Base-by-base conservation (phyloP, 2,329 filamentous ascomycete species). In the Cladophialophora bantiana region DNA sequence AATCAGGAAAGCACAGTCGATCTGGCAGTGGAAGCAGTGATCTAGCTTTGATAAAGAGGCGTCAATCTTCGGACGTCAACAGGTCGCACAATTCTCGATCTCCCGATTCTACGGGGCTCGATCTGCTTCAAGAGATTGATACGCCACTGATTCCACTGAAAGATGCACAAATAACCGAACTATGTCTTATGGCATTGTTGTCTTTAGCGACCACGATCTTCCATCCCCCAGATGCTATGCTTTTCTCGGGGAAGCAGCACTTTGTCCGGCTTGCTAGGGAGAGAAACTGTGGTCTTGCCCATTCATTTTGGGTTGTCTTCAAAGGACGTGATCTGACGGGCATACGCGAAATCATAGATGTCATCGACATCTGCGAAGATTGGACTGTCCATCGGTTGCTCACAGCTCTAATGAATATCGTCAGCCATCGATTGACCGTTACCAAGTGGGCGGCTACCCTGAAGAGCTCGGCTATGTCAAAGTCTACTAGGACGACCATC, bases 361-460 rank as follows among this genome's bases (percentile, higher is more conserved):
- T 64, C 18, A 66, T 68, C 50, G 69, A 71, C 48, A 48, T 69
- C 5, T 61, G 36, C 18, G 67, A 71, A 10, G 65, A 70, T 45
- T 71, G 70, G 70, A 53, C 64, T n/a, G 64, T 69, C 31, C 61
- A 65, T 55, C 68, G 66, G 20, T 55, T 71, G 12, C 58, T 68
- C 18, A 59, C 31, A 31, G 59, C 52, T 40, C 42, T 70, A n/a
- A 71, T 67, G 64, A 68, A 71, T 53, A 36, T 68, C 34, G 64
- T 71, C 52, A 71, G 70, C 35, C 70, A 71, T 38, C 68, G 68
- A 38, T 59, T 70, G 7, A 58, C 55, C 26, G 57, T 67, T 7
- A 32, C 53, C n/a, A 68, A 67, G 32, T 70, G 66, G 63, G 42
- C 63, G 10, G 38, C 42, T 9, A 62, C 59, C 4, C 12, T 66